Conservation (phyloP, 768 basidiomycete genomes). For the Tephrocybe sp. region DNA sequence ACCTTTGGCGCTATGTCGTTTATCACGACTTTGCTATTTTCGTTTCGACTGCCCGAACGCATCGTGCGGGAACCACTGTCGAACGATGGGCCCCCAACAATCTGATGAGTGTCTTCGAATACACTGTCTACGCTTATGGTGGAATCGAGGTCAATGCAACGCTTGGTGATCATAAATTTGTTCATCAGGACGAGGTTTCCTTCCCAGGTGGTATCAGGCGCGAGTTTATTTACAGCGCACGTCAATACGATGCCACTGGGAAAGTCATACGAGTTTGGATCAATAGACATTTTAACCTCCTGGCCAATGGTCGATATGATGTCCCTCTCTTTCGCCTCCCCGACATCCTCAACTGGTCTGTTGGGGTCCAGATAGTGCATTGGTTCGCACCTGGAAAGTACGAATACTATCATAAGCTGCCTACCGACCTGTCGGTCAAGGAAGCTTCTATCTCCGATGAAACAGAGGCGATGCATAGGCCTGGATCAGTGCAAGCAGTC, state of each 20-base stretch:
- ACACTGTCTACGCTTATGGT: slow-evolving; percentile 1
- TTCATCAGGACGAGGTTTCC: not conserved
- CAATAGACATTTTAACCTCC: not conserved
- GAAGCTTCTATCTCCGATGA: not conserved
- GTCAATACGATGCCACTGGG: not conserved
- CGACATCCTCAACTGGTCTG: slow-evolving; percentile 5
- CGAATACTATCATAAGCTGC: slow-evolving; percentile 1
- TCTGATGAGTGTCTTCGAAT: not conserved
- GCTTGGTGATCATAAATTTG: not conserved
- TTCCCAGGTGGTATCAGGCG: slow-evolving; percentile 6
- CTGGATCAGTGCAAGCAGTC: not conserved
- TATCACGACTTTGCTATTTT: not conserved
- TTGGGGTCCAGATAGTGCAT: not conserved
- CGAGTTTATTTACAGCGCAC: slow-evolving; percentile 1
- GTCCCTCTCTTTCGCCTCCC: slow-evolving; percentile 2
- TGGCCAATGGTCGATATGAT: not conserved
- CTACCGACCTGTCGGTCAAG: not conserved
- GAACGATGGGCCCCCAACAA: not conserved
- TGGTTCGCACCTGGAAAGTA: slow-evolving; percentile 1
- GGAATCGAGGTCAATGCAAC: slow-evolving; percentile 1
- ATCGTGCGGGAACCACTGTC: not conserved
- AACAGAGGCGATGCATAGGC: not conserved
- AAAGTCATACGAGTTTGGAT: slow-evolving; percentile 4
- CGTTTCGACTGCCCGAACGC: not conserved
- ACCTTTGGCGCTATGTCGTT: not conserved